These are phyloP conservation scores for Cornus florida DNA, from an alignment of 148 eudicot genomes.

Conservation along the genomic window DNA sequence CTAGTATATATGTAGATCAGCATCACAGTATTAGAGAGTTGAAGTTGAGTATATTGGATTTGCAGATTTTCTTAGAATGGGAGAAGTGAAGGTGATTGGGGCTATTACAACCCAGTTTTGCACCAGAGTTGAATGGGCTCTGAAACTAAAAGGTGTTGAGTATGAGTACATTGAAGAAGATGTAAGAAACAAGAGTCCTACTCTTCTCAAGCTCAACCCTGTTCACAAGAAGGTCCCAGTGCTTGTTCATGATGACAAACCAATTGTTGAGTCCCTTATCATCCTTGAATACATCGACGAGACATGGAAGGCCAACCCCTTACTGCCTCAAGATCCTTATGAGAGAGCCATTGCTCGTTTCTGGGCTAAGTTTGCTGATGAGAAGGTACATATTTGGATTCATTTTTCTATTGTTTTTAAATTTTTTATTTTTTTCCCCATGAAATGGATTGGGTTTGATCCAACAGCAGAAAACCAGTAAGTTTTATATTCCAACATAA, in stretches of 20 bases:
- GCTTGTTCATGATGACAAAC: conserved; percentile 10
- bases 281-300: conserved; percentile 33
- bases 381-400: conserved; percentile 14
- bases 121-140: conserved; percentile 10
- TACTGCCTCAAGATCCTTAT: conserved; percentile 30
- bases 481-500: too few relatives aligned
- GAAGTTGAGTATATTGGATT: too few relatives aligned
- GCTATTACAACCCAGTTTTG: neutral
- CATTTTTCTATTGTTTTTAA: too few relatives aligned
- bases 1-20: too few relatives aligned
- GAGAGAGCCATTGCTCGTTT: conserved; percentile 30
- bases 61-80: neutral
- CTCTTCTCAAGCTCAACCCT: conserved; percentile 11
- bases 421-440: too few relatives aligned
- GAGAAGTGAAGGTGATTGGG: conserved; percentile 21
- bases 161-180: conserved; percentile 30
- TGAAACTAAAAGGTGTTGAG: conserved; percentile 17
- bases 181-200: conserved; percentile 9
- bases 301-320: conserved; percentile 17
- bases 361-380: conserved; percentile 32
- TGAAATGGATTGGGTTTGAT: too few relatives aligned
- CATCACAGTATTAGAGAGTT: too few relatives aligned
- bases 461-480: too few relatives aligned
- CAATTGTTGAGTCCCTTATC: conserved; percentile 16
- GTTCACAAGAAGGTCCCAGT: conserved; percentile 22